These are phyloP conservation scores for Trametes cingulata DNA, from an alignment of 768 basidiomycete species.

Conservation along the genomic window DNA sequence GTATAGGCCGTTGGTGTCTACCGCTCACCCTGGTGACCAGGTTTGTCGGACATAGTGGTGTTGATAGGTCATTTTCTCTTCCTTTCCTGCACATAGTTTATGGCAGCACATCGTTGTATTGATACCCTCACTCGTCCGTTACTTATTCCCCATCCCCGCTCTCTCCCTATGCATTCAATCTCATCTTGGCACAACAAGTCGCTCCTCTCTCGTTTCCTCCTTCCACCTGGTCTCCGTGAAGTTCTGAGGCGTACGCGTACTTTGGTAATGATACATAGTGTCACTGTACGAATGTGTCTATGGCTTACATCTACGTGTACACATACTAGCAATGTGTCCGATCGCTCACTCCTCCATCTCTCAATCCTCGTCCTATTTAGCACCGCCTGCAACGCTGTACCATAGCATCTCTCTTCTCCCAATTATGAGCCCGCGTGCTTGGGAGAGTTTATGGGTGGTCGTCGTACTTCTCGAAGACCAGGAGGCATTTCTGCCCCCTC, in stretches of 20 bases:
- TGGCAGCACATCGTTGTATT: neutral
- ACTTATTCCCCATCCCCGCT: neutral
- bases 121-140: neutral
- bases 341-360: neutral
- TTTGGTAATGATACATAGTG: neutral
- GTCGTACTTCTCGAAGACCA: slow-evolving; percentile 23
- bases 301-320: slow-evolving; percentile 2
- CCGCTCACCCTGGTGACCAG: neutral
- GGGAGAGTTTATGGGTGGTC: neutral
- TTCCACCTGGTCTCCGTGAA: neutral
- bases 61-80: neutral
- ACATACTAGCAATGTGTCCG: neutral
- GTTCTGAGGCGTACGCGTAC: neutral
- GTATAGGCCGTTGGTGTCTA: slow-evolving; percentile 1
- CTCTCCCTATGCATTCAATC: too few species aligned
- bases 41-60: neutral
- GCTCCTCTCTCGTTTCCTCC: neutral
- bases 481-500: slow-evolving; percentile 22
- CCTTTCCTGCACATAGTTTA: neutral
- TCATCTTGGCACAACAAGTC: too few species aligned
- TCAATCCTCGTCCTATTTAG: neutral
- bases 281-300: slow-evolving; percentile 13
- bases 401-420: neutral
- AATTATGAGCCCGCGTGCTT: neutral
- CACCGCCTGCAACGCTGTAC: neutral